Evolutionary conservation across 805 yeast species (phyloP), one percentile per base, ranked within the genome.

Genomic region (Pichia californica): DNA sequence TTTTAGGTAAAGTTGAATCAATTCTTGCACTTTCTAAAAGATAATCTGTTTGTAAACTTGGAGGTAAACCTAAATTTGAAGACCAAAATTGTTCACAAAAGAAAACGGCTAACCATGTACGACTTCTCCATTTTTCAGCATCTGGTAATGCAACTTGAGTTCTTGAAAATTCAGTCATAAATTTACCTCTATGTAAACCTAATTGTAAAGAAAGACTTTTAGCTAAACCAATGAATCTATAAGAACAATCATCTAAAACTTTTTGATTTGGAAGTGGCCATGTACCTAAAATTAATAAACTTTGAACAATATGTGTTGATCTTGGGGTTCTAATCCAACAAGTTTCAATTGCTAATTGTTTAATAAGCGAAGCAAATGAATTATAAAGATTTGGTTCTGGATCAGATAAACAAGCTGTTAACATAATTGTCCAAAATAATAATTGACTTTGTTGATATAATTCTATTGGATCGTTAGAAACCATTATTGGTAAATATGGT

Each of bases 201-300:
- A 89, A 66, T 59, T 89, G 97, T 51, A 83, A 75, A 0, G 94
- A 86, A 40, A 89, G 67, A 46, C 81, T 79, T 52, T 88, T 87
- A 1, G 96, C 96, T 35, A 89, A 68, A 0, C 94, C 95, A 15
- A 86, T 79, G 62, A 88, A 89, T 55, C 97, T 71, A 55, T 87
- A 88, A 3, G 95, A 83, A 57, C 93, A 83, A 58, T 89, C 97
- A 63, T 89, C 97, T 46, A 89, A 68, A 16, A 89, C 91, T 56
- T 88, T 89, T 56, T 85, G 89, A 56, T 88, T 88, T 0, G 97
- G 97, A 36, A 89, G 62, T 0, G 96, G 96, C 97, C 97, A 89
- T 14, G 79, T 79, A 25, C 89, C 79, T 25, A 89, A 68, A n/a
- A 89, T 82, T 21, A 89, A 66, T 31, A 89, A 67, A 0, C 96